Evolutionary conservation across 2,329 filamentous ascomycete species (phyloP).

Genomic region (Achaetomium macrosporum): DNA sequence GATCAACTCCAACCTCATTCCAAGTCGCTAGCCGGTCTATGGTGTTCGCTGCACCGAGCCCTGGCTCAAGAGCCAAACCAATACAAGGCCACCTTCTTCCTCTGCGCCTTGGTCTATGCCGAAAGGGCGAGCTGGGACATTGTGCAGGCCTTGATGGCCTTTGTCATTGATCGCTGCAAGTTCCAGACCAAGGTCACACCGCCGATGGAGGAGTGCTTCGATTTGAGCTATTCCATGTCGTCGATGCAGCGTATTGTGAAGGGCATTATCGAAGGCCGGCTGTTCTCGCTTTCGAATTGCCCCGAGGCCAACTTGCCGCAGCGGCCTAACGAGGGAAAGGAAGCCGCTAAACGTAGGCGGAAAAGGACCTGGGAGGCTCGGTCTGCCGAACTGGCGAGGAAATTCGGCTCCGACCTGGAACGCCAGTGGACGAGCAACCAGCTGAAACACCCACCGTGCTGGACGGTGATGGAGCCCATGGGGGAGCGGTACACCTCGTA

Average conservation of each 20-base stretch:
- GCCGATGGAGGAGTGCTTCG: slow-evolving; percentile 1
- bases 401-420: slow-evolving; percentile 2
- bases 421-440: neutral
- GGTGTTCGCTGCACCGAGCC: slow-evolving; percentile 13
- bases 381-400: neutral
- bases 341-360: neutral
- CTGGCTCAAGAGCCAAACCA: slow-evolving; percentile 9
- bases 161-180: neutral
- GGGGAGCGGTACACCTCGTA: neutral
- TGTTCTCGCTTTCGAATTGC: neutral
- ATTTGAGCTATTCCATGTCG: neutral
- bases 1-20: neutral
- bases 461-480: slow-evolving; percentile 5
- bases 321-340: neutral
- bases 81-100: slow-evolving; percentile 16
- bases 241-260: neutral
- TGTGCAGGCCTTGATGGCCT: slow-evolving; percentile 15
- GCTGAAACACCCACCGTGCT: neutral
- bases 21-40: neutral
- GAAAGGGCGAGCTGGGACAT: slow-evolving; percentile 4
- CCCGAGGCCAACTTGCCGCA: neutral
- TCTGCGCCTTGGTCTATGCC: slow-evolving; percentile 13
- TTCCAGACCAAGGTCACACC: slow-evolving; percentile 1
- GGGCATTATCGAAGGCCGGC: neutral
- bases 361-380: neutral